Conservation (phyloP, 495 filamentous ascomycete species). For the Tetracladium setigerum region DNA sequence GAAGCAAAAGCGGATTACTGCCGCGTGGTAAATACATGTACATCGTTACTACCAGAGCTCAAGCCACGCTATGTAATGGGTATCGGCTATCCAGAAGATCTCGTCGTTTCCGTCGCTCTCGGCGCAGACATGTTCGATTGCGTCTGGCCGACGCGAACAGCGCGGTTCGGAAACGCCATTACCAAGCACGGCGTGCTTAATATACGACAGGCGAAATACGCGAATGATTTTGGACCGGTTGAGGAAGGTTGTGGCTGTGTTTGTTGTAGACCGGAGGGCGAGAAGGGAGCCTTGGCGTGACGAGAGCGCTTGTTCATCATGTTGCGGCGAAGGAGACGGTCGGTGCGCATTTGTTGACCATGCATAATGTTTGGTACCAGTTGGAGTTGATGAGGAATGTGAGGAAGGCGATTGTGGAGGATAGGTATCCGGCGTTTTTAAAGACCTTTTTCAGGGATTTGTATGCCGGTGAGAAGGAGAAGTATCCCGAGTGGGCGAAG, state of each 20-base stretch:
- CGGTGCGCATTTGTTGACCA: conserved; percentile 86
- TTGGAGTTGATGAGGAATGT: conserved; percentile 70
- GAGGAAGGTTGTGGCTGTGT: conserved; percentile 73
- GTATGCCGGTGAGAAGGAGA: conserved; percentile 57
- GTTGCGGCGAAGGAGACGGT: conserved; percentile 90
- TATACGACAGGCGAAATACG: conserved; percentile 66
- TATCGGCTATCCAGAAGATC: conserved; percentile 92
- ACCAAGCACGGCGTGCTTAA: conserved; percentile 76
- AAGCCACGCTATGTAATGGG: conserved; percentile 99
- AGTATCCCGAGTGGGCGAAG: conserved; percentile 78
- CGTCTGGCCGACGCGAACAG: conserved; percentile 95
- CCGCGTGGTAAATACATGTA: conserved; percentile 74
- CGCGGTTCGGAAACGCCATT: conserved; percentile 91
- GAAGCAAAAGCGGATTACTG: conserved; percentile 53
- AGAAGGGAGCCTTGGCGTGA: conserved; percentile 68
- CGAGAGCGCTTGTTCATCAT: conserved; percentile 85
- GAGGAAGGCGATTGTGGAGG: conserved; percentile 73
- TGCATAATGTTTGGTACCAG: conserved; percentile 92
- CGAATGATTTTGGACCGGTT: conserved; percentile 74
- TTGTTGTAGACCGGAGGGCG: conserved; percentile 53
- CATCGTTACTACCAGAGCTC: conserved; percentile 70
- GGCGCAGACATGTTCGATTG: conserved; percentile 99
- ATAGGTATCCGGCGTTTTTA: conserved; percentile 73
- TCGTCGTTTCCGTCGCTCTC: conserved; percentile 83
- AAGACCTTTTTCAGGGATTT: conserved; percentile 65